These are phyloP conservation scores for Suillus tomentosus DNA, from an alignment of 768 basidiomycete genomes.

Conservation along the genomic window DNA sequence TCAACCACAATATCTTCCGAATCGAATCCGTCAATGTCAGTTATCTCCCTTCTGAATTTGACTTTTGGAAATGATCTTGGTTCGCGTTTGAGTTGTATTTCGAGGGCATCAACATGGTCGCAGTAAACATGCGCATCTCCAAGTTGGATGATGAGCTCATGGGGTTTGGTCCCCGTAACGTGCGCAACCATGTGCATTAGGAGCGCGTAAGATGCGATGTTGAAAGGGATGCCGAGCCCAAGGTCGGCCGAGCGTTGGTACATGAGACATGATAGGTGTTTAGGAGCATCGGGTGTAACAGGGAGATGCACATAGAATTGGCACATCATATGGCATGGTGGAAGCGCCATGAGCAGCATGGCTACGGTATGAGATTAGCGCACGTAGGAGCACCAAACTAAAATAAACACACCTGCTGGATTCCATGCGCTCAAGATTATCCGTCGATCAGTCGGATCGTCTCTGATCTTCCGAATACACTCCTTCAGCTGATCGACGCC, in stretches of 20 bases:
- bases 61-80: slow-evolving; percentile 86
- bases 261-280: slow-evolving; percentile 91
- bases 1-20: slow-evolving; percentile 83
- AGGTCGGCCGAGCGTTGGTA: slow-evolving; percentile 97
- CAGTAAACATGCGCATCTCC: slow-evolving; percentile 97
- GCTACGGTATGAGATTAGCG: slow-evolving; percentile 47
- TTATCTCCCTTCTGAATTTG: slow-evolving; percentile 64
- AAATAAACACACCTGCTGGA: slow-evolving; percentile 71
- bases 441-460: slow-evolving; percentile 89
- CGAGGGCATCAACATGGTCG: slow-evolving; percentile 88
- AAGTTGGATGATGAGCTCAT: slow-evolving; percentile 92
- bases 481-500: slow-evolving; percentile 92
- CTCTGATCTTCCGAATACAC: slow-evolving; percentile 88
- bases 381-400: neutral
- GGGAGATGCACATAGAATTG: slow-evolving; percentile 98
- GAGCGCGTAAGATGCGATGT: slow-evolving; percentile 97
- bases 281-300: slow-evolving; percentile 47
- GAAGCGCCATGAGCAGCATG: slow-evolving; percentile 92
- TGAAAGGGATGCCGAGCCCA: slow-evolving; percentile 97
- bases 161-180: slow-evolving; percentile 81
- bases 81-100: slow-evolving; percentile 74
- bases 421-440: slow-evolving; percentile 99
- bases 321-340: slow-evolving; percentile 98
- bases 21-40: slow-evolving; percentile 78
- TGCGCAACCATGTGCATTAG: slow-evolving; percentile 98